Evolutionary conservation across 805 yeast species (phyloP).

Genomic region (Grigorovia yakushimaensis): DNA sequence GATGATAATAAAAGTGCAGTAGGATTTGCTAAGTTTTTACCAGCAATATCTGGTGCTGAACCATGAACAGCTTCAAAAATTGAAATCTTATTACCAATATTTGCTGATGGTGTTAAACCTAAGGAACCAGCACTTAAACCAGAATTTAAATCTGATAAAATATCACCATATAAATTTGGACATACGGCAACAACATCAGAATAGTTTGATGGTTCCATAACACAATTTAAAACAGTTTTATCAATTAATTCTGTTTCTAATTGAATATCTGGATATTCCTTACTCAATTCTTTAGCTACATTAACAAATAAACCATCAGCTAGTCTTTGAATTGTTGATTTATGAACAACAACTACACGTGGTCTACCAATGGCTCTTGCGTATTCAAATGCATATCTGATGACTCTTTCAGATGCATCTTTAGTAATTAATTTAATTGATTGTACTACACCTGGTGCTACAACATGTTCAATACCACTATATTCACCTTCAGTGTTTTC

Average conservation of each 20-base stretch:
- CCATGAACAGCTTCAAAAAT: slow-evolving; percentile 99
- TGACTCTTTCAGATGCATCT: slow-evolving; percentile 92
- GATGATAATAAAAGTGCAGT: slow-evolving; percentile 93
- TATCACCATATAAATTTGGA: slow-evolving; percentile 99
- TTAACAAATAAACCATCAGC: slow-evolving; percentile 95
- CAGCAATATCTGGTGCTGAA: slow-evolving; percentile 99
- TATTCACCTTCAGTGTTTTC: slow-evolving; percentile 99
- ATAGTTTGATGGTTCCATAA: slow-evolving; percentile 79
- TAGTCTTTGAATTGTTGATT: slow-evolving; percentile 96
- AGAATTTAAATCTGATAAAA: slow-evolving; percentile 93
- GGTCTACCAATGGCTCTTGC: slow-evolving; percentile 82
- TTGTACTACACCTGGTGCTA: slow-evolving; percentile 97
- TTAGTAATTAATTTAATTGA: slow-evolving; percentile 94
- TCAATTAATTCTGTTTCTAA: slow-evolving; percentile 84
- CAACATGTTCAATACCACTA: slow-evolving; percentile 97
- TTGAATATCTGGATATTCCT: slow-evolving; percentile 86
- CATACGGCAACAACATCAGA: slow-evolving; percentile 83
- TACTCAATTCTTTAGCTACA: slow-evolving; percentile 80
- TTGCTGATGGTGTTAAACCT: slow-evolving; percentile 98
- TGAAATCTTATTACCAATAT: slow-evolving; percentile 97
- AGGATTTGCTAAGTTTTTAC: slow-evolving; percentile 98
- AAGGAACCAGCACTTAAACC: slow-evolving; percentile 94
- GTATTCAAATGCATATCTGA: slow-evolving; percentile 94
- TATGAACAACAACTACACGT: slow-evolving; percentile 90
- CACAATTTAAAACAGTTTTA: slow-evolving; percentile 86